Conservation (phyloP, 371 early-diverging fungal species). For the Mortierella polycephala region DNA sequence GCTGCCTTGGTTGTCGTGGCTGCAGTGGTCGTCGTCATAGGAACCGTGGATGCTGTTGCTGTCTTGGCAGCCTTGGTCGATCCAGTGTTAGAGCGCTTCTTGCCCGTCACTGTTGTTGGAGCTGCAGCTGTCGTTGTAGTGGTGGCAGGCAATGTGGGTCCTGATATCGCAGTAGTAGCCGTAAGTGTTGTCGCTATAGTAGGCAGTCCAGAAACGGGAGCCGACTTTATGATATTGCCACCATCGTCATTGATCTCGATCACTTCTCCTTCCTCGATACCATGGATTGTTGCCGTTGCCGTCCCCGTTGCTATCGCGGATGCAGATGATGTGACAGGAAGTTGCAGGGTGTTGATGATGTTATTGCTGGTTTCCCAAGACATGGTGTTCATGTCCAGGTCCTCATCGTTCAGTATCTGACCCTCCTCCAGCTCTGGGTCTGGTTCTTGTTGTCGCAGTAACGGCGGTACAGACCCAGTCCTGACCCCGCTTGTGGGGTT, state of each 20-base stretch:
- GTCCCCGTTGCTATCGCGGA: background rate
- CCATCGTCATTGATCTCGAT: conserved; percentile 15
- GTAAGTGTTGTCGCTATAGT: background rate
- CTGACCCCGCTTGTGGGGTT: conserved; percentile 7
- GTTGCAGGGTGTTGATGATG: background rate
- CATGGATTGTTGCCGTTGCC: background rate
- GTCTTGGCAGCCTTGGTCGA: background rate
- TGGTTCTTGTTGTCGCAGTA: conserved; percentile 27
- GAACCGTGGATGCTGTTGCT: conserved; percentile 1
- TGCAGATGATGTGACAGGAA: background rate
- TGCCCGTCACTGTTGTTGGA: conserved; percentile 3
- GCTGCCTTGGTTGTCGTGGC: conserved; percentile 10
- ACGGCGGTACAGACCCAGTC: conserved; percentile 32
- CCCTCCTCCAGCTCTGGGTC: conserved; percentile 44
- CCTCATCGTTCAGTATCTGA: conserved; percentile 39
- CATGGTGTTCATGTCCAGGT: conserved; percentile 30
- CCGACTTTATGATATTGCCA: background rate
- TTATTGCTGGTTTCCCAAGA: conserved; percentile 15
- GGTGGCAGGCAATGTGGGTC: background rate
- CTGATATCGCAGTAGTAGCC: background rate
- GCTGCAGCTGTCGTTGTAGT: background rate
- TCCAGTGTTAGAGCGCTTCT: conserved; percentile 1
- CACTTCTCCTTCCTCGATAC: conserved; percentile 26
- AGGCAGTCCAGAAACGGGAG: background rate
- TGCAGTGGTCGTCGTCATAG: background rate